phyloP scores from a whole-genome alignment of 352 stramenopile species.

The Phytophthora vignae region DNA sequence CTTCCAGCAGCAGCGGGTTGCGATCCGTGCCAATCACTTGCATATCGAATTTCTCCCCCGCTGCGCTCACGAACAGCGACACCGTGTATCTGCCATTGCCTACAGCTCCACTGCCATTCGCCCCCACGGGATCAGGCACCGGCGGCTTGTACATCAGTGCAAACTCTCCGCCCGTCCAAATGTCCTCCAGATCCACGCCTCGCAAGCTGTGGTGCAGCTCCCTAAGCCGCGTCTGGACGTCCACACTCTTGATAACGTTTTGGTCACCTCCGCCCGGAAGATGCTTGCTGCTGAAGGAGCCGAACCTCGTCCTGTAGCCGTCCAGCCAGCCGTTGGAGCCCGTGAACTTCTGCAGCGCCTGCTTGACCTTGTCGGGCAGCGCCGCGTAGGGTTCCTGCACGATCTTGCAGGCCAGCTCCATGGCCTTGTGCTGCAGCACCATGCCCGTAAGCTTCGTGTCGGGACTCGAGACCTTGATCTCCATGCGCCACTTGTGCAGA shows the following conservation, averaged over 20 bases:
- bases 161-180: slow-evolving; percentile 85
- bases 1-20: slow-evolving; percentile 62
- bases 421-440: slow-evolving; percentile 84
- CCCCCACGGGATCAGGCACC: slow-evolving; percentile 8
- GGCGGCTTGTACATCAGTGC: slow-evolving; percentile 67
- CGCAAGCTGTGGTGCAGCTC: slow-evolving; percentile 79
- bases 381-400: slow-evolving; percentile 72
- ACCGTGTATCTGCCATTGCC: slow-evolving; percentile 67
- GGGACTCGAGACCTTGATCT: slow-evolving; percentile 80
- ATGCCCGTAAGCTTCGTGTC: slow-evolving; percentile 85
- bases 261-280: slow-evolving; percentile 42
- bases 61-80: slow-evolving; percentile 81
- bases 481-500: slow-evolving; percentile 90
- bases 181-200: slow-evolving; percentile 73
- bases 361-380: slow-evolving; percentile 76
- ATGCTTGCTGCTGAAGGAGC: slow-evolving; percentile 80
- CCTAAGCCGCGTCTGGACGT: slow-evolving; percentile 85
- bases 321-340: slow-evolving; percentile 89
- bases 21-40: slow-evolving; percentile 82
- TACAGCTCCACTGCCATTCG: slow-evolving; percentile 10
- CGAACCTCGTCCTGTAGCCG: slow-evolving; percentile 85
- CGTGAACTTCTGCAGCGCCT: slow-evolving; percentile 78
- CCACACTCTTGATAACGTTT: slow-evolving; percentile 85
- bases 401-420: slow-evolving; percentile 85
- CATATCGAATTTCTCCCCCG: slow-evolving; percentile 82